phyloP scores from a whole-genome alignment of 1,284 basidiomycete species.

The Dichomitus squalens region DNA sequence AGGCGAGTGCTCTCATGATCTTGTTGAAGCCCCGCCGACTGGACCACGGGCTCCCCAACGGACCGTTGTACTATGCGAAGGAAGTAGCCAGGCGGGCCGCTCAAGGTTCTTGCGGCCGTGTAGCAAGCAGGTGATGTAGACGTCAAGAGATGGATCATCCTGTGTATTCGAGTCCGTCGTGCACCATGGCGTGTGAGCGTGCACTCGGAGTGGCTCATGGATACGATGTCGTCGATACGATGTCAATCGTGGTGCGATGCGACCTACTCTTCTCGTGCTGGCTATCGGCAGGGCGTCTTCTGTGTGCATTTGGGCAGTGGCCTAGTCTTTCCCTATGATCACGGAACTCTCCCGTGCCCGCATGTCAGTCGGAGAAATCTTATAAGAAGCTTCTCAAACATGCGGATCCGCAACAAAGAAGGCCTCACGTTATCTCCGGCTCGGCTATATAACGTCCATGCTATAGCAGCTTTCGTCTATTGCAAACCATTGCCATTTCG shows the following conservation, averaged over 20 bases:
- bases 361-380: conserved; percentile 1
- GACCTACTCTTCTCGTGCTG: too few species aligned
- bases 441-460: conserved; percentile 1
- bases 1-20: conserved; percentile 9
- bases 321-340: background rate
- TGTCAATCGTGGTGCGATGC: too few species aligned
- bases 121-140: background rate
- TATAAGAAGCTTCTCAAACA: conserved; percentile 2
- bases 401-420: conserved; percentile 3
- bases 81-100: background rate
- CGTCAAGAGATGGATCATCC: background rate
- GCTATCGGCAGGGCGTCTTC: too few species aligned
- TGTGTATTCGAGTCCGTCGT: background rate
- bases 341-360: background rate
- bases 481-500: background rate
- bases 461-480: background rate
- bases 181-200: background rate
- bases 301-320: too few species aligned
- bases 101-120: background rate
- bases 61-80: background rate
- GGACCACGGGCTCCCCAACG: background rate
- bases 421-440: background rate
- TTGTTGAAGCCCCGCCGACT: background rate
- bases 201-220: background rate
- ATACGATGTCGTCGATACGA: too few species aligned